Evolutionary conservation across 495 filamentous ascomycete species (phyloP), one percentile per base, ranked within the genome.

Genomic region (Amphirosellinia nigrospora): DNA sequence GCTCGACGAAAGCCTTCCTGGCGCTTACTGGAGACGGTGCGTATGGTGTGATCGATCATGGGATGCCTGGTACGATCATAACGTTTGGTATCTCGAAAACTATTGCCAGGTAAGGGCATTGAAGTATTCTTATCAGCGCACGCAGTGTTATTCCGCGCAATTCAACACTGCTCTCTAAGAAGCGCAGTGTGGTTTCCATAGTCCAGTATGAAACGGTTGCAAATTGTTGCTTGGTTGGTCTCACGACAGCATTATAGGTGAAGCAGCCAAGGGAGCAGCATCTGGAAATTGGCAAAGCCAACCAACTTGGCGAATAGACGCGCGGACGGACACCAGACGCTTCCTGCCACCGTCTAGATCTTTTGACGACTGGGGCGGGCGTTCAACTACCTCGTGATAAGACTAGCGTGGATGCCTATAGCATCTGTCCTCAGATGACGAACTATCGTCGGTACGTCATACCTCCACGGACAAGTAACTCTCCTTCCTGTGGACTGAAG

Each of bases 1-100:
- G 56, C 56, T 69, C 21, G 66, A 69, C 56, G 56, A 69, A 69
- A 50, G 38, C 34, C 41, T 61, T 19, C 66, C 30, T 34, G 43
- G 43, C 64, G 53, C 39, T 65, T 53, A 34, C 23, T 53, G 46
- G 8, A 52, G n/a, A 34, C 34, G 30, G 45, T 39, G 34, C 30
- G 19, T 38, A 4, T 39, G 48, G 39, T 53, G 46, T 41, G 58
- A 41, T 61, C n/a, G n/a, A 21, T 61, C 36, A 61, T 23, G 34
- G 30, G 13, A 32, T 38, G 19, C 63, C 26, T 59, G 5, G 38
- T 59, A 21, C 45, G 26, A 46, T 23, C 36, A 46, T 59, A 16
- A 65, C 26, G 38, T 45, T 23, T 3, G 26, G 32, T 52, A 36
- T 34, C 10, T 65, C 23, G 63, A 30, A 53, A 38, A 53, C 19